These are phyloP conservation scores for Crithidia mellificae DNA, from an alignment of 208 protist species.

Conservation along the genomic window DNA sequence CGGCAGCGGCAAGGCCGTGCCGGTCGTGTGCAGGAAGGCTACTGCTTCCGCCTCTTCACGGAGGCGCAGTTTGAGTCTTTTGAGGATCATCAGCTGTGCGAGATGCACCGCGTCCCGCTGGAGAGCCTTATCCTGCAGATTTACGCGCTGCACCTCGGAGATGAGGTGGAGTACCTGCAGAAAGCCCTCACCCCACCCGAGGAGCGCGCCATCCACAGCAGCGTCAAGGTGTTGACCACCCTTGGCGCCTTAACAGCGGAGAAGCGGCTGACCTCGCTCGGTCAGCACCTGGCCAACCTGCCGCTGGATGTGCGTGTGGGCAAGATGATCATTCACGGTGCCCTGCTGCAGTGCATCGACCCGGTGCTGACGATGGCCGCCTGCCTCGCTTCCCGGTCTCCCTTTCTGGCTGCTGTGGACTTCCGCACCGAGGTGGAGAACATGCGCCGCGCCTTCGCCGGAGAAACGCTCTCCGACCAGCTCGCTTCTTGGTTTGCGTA, in stretches of 20 bases:
- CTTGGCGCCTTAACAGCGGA: conserved; percentile 83
- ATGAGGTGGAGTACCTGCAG: conserved; percentile 89
- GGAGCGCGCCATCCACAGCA: conserved; percentile 80
- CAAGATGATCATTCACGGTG: conserved; percentile 96
- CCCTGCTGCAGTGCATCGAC: conserved; percentile 95
- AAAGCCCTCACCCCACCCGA: conserved; percentile 86
- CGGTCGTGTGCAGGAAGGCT: conserved; percentile 95
- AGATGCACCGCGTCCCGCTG: conserved; percentile 96
- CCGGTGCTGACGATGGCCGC: conserved; percentile 96
- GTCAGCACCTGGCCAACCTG: conserved; percentile 89
- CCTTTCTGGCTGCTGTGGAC: conserved; percentile 92
- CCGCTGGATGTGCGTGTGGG: conserved; percentile 90
- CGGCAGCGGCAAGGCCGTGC: conserved; percentile 96
- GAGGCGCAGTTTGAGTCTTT: conserved; percentile 79
- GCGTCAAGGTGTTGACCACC: conserved; percentile 80
- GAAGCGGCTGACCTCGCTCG: conserved; percentile 91
- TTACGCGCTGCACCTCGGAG: conserved; percentile 84
- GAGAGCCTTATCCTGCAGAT: conserved; percentile 96
- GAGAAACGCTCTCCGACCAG: conserved; percentile 85
- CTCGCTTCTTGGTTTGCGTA: conserved; percentile 90
- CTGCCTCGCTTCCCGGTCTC: conserved; percentile 77
- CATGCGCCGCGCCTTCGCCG: conserved; percentile 71
- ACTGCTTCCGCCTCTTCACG: conserved; percentile 96
- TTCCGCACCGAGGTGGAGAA: conserved; percentile 84
- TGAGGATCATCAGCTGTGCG: conserved; percentile 91